Evolutionary conservation across 768 basidiomycete species (phyloP).

Genomic region (Paxillus rubicundulus): DNA sequence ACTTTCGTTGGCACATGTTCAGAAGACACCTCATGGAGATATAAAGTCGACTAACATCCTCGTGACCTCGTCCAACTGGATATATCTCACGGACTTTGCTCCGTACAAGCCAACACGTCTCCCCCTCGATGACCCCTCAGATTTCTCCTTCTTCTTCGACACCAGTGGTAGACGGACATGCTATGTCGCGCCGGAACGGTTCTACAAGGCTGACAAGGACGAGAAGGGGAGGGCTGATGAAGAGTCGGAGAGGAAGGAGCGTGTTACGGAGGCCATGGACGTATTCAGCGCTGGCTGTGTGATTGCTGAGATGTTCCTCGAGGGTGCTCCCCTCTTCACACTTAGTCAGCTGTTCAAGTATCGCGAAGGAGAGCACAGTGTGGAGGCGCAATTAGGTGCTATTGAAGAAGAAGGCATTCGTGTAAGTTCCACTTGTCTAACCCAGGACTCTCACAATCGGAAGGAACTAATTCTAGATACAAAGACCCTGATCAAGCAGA

Average conservation of each 20-base stretch:
- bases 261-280: conserved; percentile 95
- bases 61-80: conserved; percentile 94
- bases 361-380: conserved; percentile 75
- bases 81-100: conserved; percentile 94
- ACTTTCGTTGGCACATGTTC: conserved; percentile 76
- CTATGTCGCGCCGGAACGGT: conserved; percentile 94
- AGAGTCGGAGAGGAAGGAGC: conserved; percentile 60
- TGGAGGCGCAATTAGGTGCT: conserved; percentile 65
- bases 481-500: conserved; percentile 83
- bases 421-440: conserved; percentile 46
- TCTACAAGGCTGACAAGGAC: conserved; percentile 78
- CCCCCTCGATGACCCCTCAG: conserved; percentile 93
- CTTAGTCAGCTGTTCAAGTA: conserved; percentile 96
- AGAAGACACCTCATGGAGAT: conserved; percentile 94
- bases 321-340: conserved; percentile 90
- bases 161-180: conserved; percentile 91
- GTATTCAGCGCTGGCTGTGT: conserved; percentile 95
- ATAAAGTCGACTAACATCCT: conserved; percentile 97
- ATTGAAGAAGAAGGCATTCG: conserved; percentile 82
- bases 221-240: conserved; percentile 56
- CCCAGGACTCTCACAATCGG: neutral
- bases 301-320: conserved; percentile 91
- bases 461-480: conserved; percentile 19
- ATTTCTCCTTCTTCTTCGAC: conserved; percentile 98
- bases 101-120: conserved; percentile 93